A percentile compares a stretch with the other conserved stretches of the same genome.
Evolutionary conservation across 73 alveolate genomes (phyloP).

Genomic region (Tetrahymena thermophila): DNA sequence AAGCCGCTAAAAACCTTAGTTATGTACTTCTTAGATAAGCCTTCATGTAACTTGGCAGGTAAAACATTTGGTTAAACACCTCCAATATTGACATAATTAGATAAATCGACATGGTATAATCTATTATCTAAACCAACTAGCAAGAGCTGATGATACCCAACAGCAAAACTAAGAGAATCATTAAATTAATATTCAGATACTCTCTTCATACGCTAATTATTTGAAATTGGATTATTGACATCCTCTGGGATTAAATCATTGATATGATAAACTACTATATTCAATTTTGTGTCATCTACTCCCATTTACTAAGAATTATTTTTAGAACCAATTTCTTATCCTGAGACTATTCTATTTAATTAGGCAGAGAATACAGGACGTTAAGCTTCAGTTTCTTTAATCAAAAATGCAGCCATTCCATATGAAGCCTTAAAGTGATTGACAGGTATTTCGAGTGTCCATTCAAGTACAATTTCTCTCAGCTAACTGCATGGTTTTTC

Average conservation of each 20-base stretch:
- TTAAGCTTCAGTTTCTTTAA: not conserved
- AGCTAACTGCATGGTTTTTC: not conserved
- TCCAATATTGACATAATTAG: not conserved
- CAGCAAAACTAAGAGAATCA: not conserved
- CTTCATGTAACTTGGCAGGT: not conserved
- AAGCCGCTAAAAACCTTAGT: not conserved
- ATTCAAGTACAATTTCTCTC: not conserved
- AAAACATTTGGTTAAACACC: not conserved
- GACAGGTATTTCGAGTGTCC: not conserved
- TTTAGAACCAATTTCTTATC: not conserved
- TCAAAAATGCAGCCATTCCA: not conserved
- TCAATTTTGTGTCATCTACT: not conserved
- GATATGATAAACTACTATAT: not conserved
- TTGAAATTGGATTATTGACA: not conserved
- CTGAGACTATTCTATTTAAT: not conserved
- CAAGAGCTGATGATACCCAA: not conserved
- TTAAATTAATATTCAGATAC: not conserved
- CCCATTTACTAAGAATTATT: not conserved
- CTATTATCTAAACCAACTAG: not conserved
- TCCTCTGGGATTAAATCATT: not conserved
- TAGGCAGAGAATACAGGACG: not conserved
- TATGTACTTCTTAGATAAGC: not conserved
- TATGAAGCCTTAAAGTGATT: not conserved
- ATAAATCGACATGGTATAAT: not conserved
- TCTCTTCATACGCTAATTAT: not conserved